Base-by-base conservation (phyloP, 306 rosid species). In the Adenanthera pavonina region DNA sequence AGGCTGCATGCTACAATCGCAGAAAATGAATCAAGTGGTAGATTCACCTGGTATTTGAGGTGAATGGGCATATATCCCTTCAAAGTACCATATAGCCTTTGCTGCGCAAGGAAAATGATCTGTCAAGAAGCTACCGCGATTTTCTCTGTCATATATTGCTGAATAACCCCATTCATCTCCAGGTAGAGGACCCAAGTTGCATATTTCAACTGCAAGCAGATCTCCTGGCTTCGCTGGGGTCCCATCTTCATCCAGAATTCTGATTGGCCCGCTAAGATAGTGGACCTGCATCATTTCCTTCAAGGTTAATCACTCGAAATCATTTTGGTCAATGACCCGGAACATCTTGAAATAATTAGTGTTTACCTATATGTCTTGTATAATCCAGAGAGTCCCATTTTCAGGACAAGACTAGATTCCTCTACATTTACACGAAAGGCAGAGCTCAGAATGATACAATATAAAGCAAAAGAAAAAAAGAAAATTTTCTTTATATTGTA, bases 101-200 rank as follows among this genome's bases (percentile, higher is more conserved):
- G 99, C 88, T 53, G 99, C 98, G 44, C 77, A 49, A 75, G 99
- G 97, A 84, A 95, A 95, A 87, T 92, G 98, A 72, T 87, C 84
- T 40, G 98, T 95, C 74, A 95, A 91, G 85, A 95, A 95, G 53
- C 97, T 92, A 41, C 99, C 94, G 16, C 96, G 97, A 86, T 93
- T 95, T 88, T 95, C 98, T 86, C 96, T 88, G 87, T 95, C 99
- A 83, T 92, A 93, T 33, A 92, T 89, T 67, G 93, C 97, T 34
- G 98, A 93, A 62, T 66, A 95, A 41, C 99, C 98, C 99, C 97
- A 92, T 87, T 95, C 97, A 91, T 93, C 98, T 46, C 94, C 98
- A 0, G 93, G 90, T 0, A 95, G 91, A 70, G 97, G 99, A 85
- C 99, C 99, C 88, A 95, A 84, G 89, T 92, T 88, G 90, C 92